Base-by-base conservation (phyloP, 2,329 filamentous ascomycete species). In the Neonectria neomacrospora region DNA sequence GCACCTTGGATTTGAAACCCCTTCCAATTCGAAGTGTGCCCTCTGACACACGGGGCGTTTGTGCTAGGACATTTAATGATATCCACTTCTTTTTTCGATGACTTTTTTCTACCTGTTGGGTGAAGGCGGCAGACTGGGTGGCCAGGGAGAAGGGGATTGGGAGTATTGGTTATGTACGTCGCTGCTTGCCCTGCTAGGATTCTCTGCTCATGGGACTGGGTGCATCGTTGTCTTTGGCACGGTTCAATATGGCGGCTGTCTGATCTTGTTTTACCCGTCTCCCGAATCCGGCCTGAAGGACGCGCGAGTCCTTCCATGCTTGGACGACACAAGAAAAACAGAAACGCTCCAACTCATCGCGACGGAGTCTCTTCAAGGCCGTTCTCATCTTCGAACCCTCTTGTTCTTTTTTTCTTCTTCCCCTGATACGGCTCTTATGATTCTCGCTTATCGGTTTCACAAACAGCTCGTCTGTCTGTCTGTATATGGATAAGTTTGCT, bases 51-150 rank as follows among this genome's bases (percentile, higher is more conserved):
- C 58, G 62, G 58, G 71, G 71, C 68, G 71, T 73, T 72, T 71
- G 67, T 71, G 67, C 65, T 70, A 71, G 71, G 73, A 69, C 65
- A 69, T 73, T 74, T 75, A 73, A 74, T 75, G 72, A 75, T 76
- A 74, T 76, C 73, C 72, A 68, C 52, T 67, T 70, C 65, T 56
- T 68, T 67, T 71, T 66, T 65, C 65, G 45, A 60, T 58, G 54
- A 59, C 34, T 45, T 66, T 47, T 64, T 54, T 50, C 51, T 48
- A 53, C 54, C 54, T 59, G 54, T 63, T 45, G 34, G 47, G 44
- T 58, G 39, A 42, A 62, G 52, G 53, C 41, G 45, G 45, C 52
- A 34, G 37, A 57, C 28, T 50, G 4, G 48, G 28, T 59, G 60
- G 47, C 45, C 44, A 58, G 44, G 47, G 42, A 22, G 41, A 52